Conservation (phyloP, 2,329 filamentous ascomycete species). For the Beauveria pseudobassiana region DNA sequence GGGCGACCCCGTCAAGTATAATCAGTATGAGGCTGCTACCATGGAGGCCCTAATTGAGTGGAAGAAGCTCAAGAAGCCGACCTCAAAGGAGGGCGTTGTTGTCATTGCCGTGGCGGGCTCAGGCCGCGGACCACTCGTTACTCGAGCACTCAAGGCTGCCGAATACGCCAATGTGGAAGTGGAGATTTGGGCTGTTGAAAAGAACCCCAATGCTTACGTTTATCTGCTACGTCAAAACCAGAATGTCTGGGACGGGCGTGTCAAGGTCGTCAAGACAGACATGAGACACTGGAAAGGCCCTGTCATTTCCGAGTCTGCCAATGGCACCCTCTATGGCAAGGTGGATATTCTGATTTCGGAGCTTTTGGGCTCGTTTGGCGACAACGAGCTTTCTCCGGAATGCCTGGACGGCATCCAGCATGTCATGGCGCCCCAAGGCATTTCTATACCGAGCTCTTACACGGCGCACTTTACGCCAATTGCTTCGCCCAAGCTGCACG, state of each 20-base stretch:
- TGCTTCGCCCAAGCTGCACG: conserved; percentile 74
- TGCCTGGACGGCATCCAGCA: conserved; percentile 94
- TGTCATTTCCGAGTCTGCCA: conserved; percentile 35
- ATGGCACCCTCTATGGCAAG: conserved; percentile 47
- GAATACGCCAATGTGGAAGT: conserved; percentile 67
- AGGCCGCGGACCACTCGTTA: conserved; percentile 85
- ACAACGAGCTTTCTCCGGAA: conserved; percentile 95
- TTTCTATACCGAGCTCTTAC: conserved; percentile 90
- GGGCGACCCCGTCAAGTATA: conserved; percentile 95
- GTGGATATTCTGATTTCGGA: conserved; percentile 94
- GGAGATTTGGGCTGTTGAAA: conserved; percentile 88
- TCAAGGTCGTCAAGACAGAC: conserved; percentile 88
- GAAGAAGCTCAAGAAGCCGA: conserved; percentile 62
- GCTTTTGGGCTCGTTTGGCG: conserved; percentile 87
- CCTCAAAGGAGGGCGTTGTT: conserved; percentile 60
- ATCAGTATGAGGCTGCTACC: conserved; percentile 86
- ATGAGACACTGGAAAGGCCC: conserved; percentile 97
- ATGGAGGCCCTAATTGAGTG: conserved; percentile 76
- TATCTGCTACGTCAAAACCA: conserved; percentile 82
- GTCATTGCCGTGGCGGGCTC: conserved; percentile 90
- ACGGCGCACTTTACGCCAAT: conserved; percentile 92
- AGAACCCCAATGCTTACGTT: conserved; percentile 97
- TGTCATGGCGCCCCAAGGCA: conserved; percentile 74
- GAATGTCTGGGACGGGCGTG: conserved; percentile 68
- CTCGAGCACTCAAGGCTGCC: conserved; percentile 75